Base-by-base conservation (phyloP, 352 stramenopile genomes). In the Pythium aristosporum region DNA sequence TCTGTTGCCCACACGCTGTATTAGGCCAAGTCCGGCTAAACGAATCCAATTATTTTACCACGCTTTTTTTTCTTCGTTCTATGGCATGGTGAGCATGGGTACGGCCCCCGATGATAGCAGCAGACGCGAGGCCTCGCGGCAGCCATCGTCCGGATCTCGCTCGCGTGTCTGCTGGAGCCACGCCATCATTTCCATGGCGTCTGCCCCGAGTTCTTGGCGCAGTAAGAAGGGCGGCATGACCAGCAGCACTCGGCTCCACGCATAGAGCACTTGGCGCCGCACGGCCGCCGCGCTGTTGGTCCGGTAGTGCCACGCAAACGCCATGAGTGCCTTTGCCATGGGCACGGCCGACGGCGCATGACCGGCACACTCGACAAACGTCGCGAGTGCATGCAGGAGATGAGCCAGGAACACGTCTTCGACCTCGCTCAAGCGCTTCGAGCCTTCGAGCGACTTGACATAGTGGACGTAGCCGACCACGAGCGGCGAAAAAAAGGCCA, bases 401-500 rank as follows among this genome's bases (percentile, higher is more conserved):
- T 91, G 80, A 1, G 84, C 80, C 15, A 93, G 61, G 47, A 93
- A 88, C 16, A 85, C 73, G 49, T 82, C 72, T 46, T 93, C 84
- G 3, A 93, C 54, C 36, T 92, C 83, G 18, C 63, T 82, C 44
- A 75, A 54, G 5, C 67, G 37, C 44, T 72, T 68, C 3, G 48
- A 30, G 6, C 37, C 39, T 28, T 70, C 18, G 53, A 84, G 67
- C 28, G 72, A 61, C 7, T 67, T 76, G 30, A 76, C 58, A 55
- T 85, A 93, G 49, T 87, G 68, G 21, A 87, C 63, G 62, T 90
- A 93, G 2, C 84, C 82, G 49, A 89, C 88, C 5, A 93, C 52
- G 43, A 93, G 44, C 16, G 84, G 82, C n/a, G 79, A 88, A 63
- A 93, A 93, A 60, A 93, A 93, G 21, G 58, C 54, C 25, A 90